Evolutionary conservation across 2,329 filamentous ascomycete genomes (phyloP), one percentile per base, ranked within the genome.

Genomic region (Dendrostoma leiphaemia): DNA sequence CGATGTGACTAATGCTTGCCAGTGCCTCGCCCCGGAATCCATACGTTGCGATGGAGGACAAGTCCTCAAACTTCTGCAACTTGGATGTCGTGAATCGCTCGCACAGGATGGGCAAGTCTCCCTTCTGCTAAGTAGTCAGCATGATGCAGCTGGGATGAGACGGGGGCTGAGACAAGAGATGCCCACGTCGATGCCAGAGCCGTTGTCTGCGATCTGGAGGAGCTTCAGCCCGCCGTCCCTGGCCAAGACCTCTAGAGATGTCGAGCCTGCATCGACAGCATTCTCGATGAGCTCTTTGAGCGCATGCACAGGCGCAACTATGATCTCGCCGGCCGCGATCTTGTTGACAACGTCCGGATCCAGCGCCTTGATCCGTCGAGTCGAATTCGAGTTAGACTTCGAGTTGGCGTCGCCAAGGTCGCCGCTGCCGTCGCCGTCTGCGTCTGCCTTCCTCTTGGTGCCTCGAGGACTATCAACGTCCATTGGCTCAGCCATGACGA

Each of bases 71-170:
- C 5, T 84, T 83, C 63, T 94, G 91, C 55, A 99, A 80, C 69
- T 99, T 99, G 12, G 93, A 97, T 0, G 94, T 99, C 9, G 94
- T 99, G 68, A 97, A 97, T 48, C 94, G 86, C 69, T 97, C 91
- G 66, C 94, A 99, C 4, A 99, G 79, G 54, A 99, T 96, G 1
- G 89, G 79, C 57, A 99, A 69, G 69, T 99, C 94, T 60, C 96
- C 91, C 79, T 88, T 91, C 90, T 96, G 52, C 63, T 59, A 43
- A 51, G 44, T 9, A 55, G 61, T 67, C 51, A 69, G 65, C 51
- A 56, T 32, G 54, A 17, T 23, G 21, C 6, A 6, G 32, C 49
- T 31, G 19, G 12, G 32, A 51, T 29, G 12, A 19, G 28, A 12
- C 29, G 4, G 50, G 19, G 40, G 40, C n/a, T 37, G 13, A 12